Evolutionary conservation across 768 basidiomycete species (phyloP), one percentile per base, ranked within the genome.

Genomic region (Boletus speciosus): DNA sequence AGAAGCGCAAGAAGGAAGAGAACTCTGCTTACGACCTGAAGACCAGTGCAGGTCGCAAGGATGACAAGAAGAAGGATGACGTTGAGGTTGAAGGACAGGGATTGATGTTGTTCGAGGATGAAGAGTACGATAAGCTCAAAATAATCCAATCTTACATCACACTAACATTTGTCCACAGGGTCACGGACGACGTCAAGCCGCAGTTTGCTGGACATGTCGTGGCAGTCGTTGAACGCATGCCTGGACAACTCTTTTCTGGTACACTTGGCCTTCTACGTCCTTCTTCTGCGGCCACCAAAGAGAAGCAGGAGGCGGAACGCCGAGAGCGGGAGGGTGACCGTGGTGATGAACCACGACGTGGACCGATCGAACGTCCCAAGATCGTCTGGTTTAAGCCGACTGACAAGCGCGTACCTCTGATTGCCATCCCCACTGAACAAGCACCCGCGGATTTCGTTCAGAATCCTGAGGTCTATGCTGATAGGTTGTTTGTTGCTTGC

Each of bases 301-400:
- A 98, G 76, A 98, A 98, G 71, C 95, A 98, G 68, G 96, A 98
- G 59, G 93, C 96, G 27, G 97, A 99, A 71, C 84, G 97, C 36
- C 86, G 94, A 52, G 97, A 98, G 72, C 88, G 97, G 48, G 97
- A 97, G 69, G 97, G 96, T 43, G 93, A 95, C 66, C 85, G 85
- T 57, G 88, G 84, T 40, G 89, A 91, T 54, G 90, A 93, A 66
- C 88, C 88, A 29, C 81, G 87, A 62, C 86, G 88, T 42, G 78
- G 77, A 29, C 84, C 85, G 1, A 84, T 88, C 41, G 92, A 94
- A 69, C 86, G 95, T 38, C 96, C 96, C 58, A 98, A 98, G 80
- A 99, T 99, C 60, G 95, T 99, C 43, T 99, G 97, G 97, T 98
- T 99, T 81, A 96, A 98, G 75, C 97, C 97, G 5, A 98, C 96